Evolutionary conservation across 1,284 basidiomycete species (phyloP), one percentile per base, ranked within the genome.

Genomic region (Leccinum subspadiceum): DNA sequence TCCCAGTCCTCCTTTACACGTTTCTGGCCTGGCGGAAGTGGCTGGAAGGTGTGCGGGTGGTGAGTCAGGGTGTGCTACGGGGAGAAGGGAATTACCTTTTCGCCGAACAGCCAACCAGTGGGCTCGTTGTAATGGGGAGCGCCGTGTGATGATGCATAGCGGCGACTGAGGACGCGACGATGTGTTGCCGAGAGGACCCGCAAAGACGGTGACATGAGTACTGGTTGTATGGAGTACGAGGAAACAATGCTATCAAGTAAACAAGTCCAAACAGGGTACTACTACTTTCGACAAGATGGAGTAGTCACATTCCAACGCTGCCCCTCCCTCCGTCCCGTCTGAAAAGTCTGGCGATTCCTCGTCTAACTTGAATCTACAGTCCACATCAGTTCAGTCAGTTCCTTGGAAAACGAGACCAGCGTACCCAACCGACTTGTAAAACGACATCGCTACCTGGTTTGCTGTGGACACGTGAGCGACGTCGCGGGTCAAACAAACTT

Each of bases 1-100:
- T 94, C 94, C 94, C 94, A 96, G 56, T 88, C 84, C 73, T 94
- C 91, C 75, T 90, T 90, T 70, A 88, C 84, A 66, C 94, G 85
- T 73, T 92, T 94, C 76, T 92, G 86, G 4, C 93, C 94, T 5
- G 86, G 82, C 60, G 87, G 82, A 60, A 79, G 83, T 6, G 90
- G 90, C 91, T 92, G 65, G 33, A 59, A 22, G 46, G 57, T 37
- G 52, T 37, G 48, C 56, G 56, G n/a, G 53, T 17, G 5, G 46
- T 61, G 56, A 62, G 58, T 44, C 24, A 31, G n/a, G 9, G 48
- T 20, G 35, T 26, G 54, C 44, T 20, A 60, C 22, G 54, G 57
- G 49, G 60, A 35, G 37, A 31, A 57, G 57, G 31, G 48, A 39
- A 31, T 31, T 68, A 94, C 94, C 84, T 93, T 91, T 80, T 96